These are phyloP conservation scores for Rosellinia necatrix DNA, from an alignment of 2,329 filamentous ascomycete species.

Conservation along the genomic window DNA sequence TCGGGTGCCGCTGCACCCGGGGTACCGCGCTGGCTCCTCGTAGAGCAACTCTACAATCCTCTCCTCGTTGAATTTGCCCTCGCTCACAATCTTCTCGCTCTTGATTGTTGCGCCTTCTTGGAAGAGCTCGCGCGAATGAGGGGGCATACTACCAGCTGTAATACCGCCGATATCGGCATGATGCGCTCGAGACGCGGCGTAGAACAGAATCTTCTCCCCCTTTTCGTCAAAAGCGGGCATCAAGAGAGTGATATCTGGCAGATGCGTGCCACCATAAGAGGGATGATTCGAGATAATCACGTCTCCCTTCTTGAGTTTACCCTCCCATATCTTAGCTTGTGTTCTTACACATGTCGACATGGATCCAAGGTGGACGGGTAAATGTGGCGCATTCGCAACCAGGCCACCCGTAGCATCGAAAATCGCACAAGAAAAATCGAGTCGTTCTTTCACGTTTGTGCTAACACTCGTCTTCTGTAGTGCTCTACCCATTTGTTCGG, in stretches of 20 bases:
- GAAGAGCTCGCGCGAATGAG: slow-evolving; percentile 63
- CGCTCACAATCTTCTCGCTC: slow-evolving; percentile 70
- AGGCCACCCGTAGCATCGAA: slow-evolving; percentile 77
- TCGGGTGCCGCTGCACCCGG: slow-evolving; percentile 73
- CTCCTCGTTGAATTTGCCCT: slow-evolving; percentile 74
- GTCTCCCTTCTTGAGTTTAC: slow-evolving; percentile 76
- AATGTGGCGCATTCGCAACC: slow-evolving; percentile 79
- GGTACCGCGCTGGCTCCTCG: slow-evolving; percentile 70
- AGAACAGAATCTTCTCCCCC: slow-evolving; percentile 77
- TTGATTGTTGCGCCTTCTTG: slow-evolving; percentile 64
- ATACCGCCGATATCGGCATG: slow-evolving; percentile 83
- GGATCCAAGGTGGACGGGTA: slow-evolving; percentile 80
- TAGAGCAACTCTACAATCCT: slow-evolving; percentile 71
- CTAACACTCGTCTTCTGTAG: slow-evolving; percentile 80
- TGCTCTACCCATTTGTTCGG: slow-evolving; percentile 81
- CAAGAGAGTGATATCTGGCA: slow-evolving; percentile 81
- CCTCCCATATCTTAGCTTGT: slow-evolving; percentile 80
- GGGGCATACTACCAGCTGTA: slow-evolving; percentile 76
- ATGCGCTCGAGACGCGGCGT: slow-evolving; percentile 79
- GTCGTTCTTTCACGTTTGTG: slow-evolving; percentile 79
- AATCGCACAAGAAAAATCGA: slow-evolving; percentile 83
- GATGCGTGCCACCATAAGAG: slow-evolving; percentile 81
- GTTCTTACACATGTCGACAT: slow-evolving; percentile 85
- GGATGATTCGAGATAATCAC: slow-evolving; percentile 85
- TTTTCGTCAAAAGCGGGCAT: slow-evolving; percentile 73